Conservation (phyloP, 192 early-diverging fungal species). For the Jimgerdemannia flammicorona region DNA sequence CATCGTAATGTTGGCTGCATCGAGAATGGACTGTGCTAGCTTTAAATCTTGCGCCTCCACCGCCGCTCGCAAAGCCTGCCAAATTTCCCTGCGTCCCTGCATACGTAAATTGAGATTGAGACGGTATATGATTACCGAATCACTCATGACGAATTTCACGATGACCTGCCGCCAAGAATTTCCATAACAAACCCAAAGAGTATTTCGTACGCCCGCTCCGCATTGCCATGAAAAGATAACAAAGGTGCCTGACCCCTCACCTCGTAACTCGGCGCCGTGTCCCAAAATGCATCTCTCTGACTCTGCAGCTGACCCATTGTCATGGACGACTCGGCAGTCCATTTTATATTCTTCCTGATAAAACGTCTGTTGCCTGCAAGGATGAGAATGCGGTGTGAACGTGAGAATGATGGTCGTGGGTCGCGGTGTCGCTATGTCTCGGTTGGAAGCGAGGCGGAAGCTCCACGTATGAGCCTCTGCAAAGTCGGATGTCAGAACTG, state of each 20-base stretch:
- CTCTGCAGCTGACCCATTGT: conserved; percentile 36
- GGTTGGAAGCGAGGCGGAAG: too few species aligned
- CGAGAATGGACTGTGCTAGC: conserved; percentile 61
- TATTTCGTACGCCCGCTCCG: too few species aligned
- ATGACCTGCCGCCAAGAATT: too few species aligned
- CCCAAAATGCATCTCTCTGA: conserved; percentile 68
- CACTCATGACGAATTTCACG: too few species aligned
- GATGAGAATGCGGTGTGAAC: too few species aligned
- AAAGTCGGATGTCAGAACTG: too few species aligned
- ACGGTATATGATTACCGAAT: background rate
- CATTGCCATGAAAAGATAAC: too few species aligned
- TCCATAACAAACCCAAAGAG: too few species aligned
- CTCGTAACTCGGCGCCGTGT: conserved; percentile 67
- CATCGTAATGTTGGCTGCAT: conserved; percentile 60
- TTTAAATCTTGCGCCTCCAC: conserved; percentile 44
- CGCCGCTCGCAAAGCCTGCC: conserved; percentile 68
- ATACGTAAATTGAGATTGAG: background rate
- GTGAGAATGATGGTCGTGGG: too few species aligned
- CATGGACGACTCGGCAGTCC: conserved; percentile 36
- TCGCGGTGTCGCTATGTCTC: too few species aligned
- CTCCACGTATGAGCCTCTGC: too few species aligned
- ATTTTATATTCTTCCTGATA: conserved; percentile 5
- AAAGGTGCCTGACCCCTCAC: conserved; percentile 19
- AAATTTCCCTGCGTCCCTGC: conserved; percentile 66
- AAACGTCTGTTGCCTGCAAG: too few species aligned